Percentiles rank a stretch among this genome's conserved stretches.
Conservation (phyloP, 2,329 filamentous ascomycete genomes). For the Cytospora piceicola region DNA sequence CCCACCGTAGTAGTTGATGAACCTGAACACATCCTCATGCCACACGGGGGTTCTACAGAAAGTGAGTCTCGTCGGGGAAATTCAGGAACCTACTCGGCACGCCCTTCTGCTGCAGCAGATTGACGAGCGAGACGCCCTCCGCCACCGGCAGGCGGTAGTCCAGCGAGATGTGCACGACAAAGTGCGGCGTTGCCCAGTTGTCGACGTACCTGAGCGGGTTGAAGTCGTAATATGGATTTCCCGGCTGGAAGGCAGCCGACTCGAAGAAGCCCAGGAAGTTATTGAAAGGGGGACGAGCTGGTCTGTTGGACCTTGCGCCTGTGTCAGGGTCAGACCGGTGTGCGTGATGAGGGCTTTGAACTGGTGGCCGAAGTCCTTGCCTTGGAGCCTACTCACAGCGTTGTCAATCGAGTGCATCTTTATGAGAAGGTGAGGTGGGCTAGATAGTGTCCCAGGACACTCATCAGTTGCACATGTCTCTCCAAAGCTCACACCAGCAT, state of each 20-base stretch:
- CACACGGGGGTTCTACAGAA: conserved; percentile 81
- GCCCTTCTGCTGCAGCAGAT: conserved; percentile 75
- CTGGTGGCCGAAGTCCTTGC: conserved; percentile 5
- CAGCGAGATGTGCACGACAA: conserved; percentile 79
- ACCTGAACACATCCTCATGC: conserved; percentile 84
- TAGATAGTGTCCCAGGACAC: background rate
- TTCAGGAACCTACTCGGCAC: conserved; percentile 78
- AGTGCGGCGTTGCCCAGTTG: conserved; percentile 3
- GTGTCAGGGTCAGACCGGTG: background rate
- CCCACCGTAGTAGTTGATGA: conserved; percentile 68
- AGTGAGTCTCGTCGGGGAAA: conserved; percentile 76
- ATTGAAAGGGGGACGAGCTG: conserved; percentile 7
- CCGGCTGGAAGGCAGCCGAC: conserved; percentile 6
- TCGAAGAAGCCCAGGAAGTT: conserved; percentile 1
- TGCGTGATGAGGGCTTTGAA: conserved; percentile 8
- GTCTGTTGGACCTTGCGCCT: conserved; percentile 5
- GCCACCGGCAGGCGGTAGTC: conserved; percentile 87
- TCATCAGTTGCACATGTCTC: conserved; percentile 14
- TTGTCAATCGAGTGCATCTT: background rate
- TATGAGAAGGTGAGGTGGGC: no score
- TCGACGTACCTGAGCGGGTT: conserved; percentile 8
- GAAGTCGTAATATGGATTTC: conserved; percentile 9
- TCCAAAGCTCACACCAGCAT: conserved; percentile 11
- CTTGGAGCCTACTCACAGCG: background rate
- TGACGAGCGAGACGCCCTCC: conserved; percentile 85